Evolutionary conservation across 768 basidiomycete species (phyloP).

Genomic region (Melanogaster broomeanus): DNA sequence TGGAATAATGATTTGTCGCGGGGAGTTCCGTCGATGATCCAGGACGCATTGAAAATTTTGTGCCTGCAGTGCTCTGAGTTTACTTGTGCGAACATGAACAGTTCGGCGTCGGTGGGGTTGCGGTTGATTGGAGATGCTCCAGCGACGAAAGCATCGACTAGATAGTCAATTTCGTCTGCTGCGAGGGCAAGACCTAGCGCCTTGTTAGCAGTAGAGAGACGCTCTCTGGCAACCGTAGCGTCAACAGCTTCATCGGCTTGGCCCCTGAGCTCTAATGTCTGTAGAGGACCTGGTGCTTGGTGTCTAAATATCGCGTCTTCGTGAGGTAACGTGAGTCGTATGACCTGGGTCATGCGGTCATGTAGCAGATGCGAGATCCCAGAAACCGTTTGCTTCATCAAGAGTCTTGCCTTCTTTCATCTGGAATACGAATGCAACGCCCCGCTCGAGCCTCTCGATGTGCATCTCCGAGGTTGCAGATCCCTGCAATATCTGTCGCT

Average conservation of each 20-base stretch:
- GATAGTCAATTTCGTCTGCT: conserved; percentile 87
- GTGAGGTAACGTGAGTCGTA: conserved; percentile 59
- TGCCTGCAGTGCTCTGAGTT: conserved; percentile 99
- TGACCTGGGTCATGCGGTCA: conserved; percentile 96
- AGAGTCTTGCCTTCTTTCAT: conserved; percentile 43
- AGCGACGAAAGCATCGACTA: conserved; percentile 85
- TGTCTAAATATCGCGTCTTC: conserved; percentile 61
- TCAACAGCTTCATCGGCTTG: conserved; percentile 22
- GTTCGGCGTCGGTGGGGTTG: conserved; percentile 94
- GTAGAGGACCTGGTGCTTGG: conserved; percentile 64
- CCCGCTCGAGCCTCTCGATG: conserved; percentile 86
- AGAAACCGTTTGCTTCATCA: conserved; percentile 47
- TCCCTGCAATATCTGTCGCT: conserved; percentile 89
- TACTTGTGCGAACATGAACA: conserved; percentile 99
- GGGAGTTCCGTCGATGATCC: conserved; percentile 78
- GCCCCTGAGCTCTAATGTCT: conserved; percentile 62
- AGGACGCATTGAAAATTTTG: conserved; percentile 98
- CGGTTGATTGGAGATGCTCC: conserved; percentile 66
- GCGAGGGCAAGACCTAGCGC: conserved; percentile 90
- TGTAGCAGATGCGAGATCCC: conserved; percentile 72
- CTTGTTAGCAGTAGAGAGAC: conserved; percentile 76
- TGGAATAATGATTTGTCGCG: conserved; percentile 81
- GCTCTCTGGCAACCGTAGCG: conserved; percentile 51
- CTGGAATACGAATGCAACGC: conserved; percentile 66
- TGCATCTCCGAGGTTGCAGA: conserved; percentile 79